Base-by-base conservation (phyloP, 2,329 filamentous ascomycete genomes). In the Metarhizium sp. region DNA sequence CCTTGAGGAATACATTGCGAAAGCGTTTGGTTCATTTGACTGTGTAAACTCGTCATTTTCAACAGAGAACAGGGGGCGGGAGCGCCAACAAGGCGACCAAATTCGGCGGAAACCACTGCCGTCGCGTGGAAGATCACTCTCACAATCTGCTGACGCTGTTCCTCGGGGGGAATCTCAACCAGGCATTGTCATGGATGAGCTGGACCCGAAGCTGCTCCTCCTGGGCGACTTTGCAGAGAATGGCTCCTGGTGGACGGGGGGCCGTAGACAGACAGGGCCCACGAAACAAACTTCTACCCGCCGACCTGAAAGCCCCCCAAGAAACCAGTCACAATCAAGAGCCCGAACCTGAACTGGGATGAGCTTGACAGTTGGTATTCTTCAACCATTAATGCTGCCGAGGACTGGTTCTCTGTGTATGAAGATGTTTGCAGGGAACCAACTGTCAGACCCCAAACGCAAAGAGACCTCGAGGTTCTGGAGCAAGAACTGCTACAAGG, bases 191-290 rank as follows among this genome's bases (percentile, higher is more conserved):
- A 53, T 62, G 18, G 63, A 62, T 54, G 85, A 88, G 51, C 71
- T 91, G 20, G 89, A 94, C 66, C 81, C 86, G 1, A 94, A 91
- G 64, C 79, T 87, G 5, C 73, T 92, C 20, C 74, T 91, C 6
- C 69, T 92, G 2, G 88, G 88, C 2, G 82, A 92, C 63, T 78
- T 92, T 60, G 87, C 85, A 1, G 89, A 94, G 66, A 94, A 94
- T 64, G 88, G 87, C 2, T 81, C 80, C 7, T 92, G 88, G 89
- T 92, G 88, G 88, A 85, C 86, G 50, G 87, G 86, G 2, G 78
- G 78, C 6, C 57, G 48, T 34, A 40, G 45, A 14, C 56, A 55
- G 11, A 48, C 53, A 11, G 5, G 42, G 16, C n/a, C 56, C 1
- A 51, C 46, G 16, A 55, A 45, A 38, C 42, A 51, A 6, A 18